Evolutionary conservation across 345 rosid species (phyloP).

Genomic region (Eucalyptus tenuipes): DNA sequence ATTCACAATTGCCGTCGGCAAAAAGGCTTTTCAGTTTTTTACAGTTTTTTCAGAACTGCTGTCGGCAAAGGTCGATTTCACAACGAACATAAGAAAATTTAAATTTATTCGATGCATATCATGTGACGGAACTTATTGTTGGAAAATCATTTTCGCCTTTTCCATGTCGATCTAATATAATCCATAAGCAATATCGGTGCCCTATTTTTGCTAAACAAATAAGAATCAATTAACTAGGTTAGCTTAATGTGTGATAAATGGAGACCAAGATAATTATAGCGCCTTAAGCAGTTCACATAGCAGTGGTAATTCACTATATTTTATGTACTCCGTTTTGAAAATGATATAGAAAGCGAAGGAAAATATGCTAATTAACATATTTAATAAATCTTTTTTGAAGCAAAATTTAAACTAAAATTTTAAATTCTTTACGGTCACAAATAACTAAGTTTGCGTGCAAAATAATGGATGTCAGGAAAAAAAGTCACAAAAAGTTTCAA

Average conservation of each 20-base stretch:
- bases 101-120: neutral
- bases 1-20: neutral
- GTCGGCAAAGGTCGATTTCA: neutral
- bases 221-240: neutral
- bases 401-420: neutral
- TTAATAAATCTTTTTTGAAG: no score
- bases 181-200: neutral
- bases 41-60: neutral
- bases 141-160: neutral
- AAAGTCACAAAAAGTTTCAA: neutral
- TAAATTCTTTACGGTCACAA: neutral
- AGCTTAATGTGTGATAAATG: neutral
- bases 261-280: neutral
- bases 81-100: neutral
- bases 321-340: neutral
- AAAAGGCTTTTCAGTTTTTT: neutral
- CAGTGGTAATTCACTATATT: neutral
- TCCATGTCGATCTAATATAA: neutral
- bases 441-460: neutral
- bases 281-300: neutral
- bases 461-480: neutral
- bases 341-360: neutral
- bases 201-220: neutral
- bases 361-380: neutral
- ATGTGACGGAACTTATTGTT: neutral